phyloP scores from a whole-genome alignment of 1,284 basidiomycete genomes.

The Pterulicium gracile region DNA sequence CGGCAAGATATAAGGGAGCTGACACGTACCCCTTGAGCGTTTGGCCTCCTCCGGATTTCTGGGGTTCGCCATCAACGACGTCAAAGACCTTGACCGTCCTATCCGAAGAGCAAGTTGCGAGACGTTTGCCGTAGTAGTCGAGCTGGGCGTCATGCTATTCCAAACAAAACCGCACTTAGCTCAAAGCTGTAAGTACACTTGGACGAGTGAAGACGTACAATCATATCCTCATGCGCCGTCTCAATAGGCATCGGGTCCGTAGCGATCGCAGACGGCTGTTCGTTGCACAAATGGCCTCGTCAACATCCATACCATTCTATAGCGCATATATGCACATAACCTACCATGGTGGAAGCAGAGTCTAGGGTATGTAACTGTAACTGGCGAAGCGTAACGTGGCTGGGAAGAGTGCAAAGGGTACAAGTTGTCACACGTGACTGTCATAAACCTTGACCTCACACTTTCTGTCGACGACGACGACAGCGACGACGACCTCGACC shows the following conservation, averaged over 20 bases:
- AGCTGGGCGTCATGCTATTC: constrained; percentile 91
- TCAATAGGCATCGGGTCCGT: constrained; percentile 74
- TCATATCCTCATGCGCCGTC: constrained; percentile 93
- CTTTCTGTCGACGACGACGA: background rate
- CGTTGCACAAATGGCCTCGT: background rate
- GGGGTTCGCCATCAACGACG: constrained; percentile 77
- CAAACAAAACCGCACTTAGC: background rate
- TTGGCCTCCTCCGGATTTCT: constrained; percentile 53
- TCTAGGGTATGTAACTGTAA: too few species aligned
- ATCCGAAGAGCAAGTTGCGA: constrained; percentile 96
- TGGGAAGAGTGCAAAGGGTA: too few species aligned
- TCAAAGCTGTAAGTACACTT: constrained; percentile 2
- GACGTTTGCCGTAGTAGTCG: constrained; percentile 94
- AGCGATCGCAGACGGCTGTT: constrained; percentile 41
- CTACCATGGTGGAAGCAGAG: background rate
- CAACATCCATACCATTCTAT: background rate
- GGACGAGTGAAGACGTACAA: constrained; percentile 44
- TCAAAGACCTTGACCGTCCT: constrained; percentile 94
- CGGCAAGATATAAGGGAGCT: background rate
- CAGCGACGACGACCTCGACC: too few species aligned
- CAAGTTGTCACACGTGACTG: background rate
- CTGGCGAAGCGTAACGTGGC: background rate
- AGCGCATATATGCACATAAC: background rate
- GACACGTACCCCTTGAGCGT: constrained; percentile 73
- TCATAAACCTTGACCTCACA: too few species aligned